Evolutionary conservation across 2,329 filamentous ascomycete genomes (phyloP), one percentile per base, ranked within the genome.

Genomic region (Xylaria sp.): DNA sequence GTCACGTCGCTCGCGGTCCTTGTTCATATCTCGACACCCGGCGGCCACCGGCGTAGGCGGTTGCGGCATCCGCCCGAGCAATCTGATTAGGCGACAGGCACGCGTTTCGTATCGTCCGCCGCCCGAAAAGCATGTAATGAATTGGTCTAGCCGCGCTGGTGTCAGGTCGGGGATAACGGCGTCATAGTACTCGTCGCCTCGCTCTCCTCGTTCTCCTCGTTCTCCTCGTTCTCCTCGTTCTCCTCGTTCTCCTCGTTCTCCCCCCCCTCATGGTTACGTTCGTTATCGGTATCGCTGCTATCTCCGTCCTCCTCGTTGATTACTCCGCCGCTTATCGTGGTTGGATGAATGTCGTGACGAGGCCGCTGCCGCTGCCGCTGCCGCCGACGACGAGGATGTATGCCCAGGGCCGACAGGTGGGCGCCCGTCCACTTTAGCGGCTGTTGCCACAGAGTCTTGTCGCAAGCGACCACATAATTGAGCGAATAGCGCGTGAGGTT

Each of bases 401-500:
- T n/a, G n/a, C n/a, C n/a, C n/a, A n/a, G n/a, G n/a, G n/a, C n/a
- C n/a, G n/a, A n/a, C n/a, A n/a, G n/a, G n/a, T 53, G 37, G n/a
- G 51, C 51, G 3, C 38, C 25, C 35, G 51, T 54, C 38, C 38
- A 54, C 19, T 54, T 54, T 8, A 35, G 38, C 25, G 38, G 51
- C 27, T 2, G 38, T 25, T 54, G 38, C 38, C 51, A 54, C 1
- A 44, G 51, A 44, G 51, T 21, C 51, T 54, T 54, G 17, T 54
- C 13, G 38, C 5, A 25, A 11, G 38, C 37, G 3, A 54, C 38
- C 5, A 54, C 51, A 44, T 9, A 10, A 25, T 54, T 44, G 3
- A 54, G 51, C 25, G 51, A 54, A 35, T 54, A 17, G 7, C 33
- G 21, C 41, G 4, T 44, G 19, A 44, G 41, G 41, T 27, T 23